Conservation (phyloP, 306 rosid species). For the Myrica gale region DNA sequence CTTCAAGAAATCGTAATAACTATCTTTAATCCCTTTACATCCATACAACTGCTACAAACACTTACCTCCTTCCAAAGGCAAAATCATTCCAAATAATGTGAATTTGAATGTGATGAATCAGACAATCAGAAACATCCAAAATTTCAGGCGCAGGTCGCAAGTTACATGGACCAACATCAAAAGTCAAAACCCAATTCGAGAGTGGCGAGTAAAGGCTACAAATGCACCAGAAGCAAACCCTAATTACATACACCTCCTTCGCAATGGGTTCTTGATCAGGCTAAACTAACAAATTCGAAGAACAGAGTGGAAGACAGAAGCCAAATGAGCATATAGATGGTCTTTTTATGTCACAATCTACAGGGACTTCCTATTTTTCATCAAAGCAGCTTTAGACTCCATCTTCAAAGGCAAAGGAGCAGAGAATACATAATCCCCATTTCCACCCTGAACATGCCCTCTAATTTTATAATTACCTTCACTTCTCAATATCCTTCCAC, state of each 20-base stretch:
- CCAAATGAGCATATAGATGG: conserved; percentile 11
- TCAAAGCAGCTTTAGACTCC: conserved; percentile 61
- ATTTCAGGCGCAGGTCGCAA: not conserved
- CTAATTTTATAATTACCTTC: conserved; percentile 27
- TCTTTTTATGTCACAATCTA: conserved; percentile 40
- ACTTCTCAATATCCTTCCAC: conserved; percentile 27
- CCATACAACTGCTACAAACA: not conserved
- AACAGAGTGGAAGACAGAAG: conserved; percentile 24
- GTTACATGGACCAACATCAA: conserved; percentile 9
- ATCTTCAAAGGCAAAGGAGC: conserved; percentile 80
- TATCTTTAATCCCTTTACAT: not conserved
- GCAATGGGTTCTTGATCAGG: conserved; percentile 17
- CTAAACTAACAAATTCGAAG: conserved; percentile 22
- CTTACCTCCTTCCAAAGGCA: not conserved
- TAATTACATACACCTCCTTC: conserved; percentile 15
- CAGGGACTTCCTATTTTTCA: conserved; percentile 47
- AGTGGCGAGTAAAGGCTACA: not conserved
- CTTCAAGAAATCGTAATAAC: not conserved
- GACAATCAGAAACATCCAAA: conserved; percentile 12
- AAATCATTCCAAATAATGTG: not conserved
- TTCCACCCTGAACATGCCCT: conserved; percentile 29
- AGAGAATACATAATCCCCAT: conserved; percentile 48
- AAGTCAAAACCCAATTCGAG: not conserved
- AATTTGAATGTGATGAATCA: conserved; percentile 1
- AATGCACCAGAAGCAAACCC: not conserved